Percentiles rank a stretch among this genome's conserved stretches.
These are phyloP conservation scores for Senna tora DNA, from an alignment of 306 rosid genomes.

Conservation along the genomic window DNA sequence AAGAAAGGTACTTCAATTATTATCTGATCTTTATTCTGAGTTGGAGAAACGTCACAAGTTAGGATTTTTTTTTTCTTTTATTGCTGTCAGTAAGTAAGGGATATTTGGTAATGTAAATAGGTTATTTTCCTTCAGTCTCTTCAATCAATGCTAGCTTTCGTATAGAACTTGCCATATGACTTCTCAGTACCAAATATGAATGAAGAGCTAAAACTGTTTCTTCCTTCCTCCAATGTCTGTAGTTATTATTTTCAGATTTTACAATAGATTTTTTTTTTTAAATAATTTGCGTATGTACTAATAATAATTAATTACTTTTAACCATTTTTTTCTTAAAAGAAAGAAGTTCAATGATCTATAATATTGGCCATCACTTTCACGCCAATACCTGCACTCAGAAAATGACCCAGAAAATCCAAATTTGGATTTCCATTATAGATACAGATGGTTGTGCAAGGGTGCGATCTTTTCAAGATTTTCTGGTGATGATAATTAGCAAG, in stretches of 20 bases:
- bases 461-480: conserved; percentile 31
- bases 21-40: conserved; percentile 12
- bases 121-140: conserved; percentile 29
- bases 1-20: not conserved
- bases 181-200: not conserved
- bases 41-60: conserved; percentile 32
- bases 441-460: conserved; percentile 6
- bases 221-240: not conserved
- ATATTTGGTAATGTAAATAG: not conserved
- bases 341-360: too few species aligned
- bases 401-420: conserved; percentile 17
- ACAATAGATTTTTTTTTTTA: too few species aligned
- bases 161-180: not conserved
- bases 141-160: conserved; percentile 30
- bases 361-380: not conserved
- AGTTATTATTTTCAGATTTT: too few species aligned
- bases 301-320: too few species aligned
- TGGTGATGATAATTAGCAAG: not conserved
- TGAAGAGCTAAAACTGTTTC: not conserved
- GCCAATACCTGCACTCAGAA: not conserved
- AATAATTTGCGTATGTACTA: too few species aligned
- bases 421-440: conserved; percentile 5
- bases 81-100: conserved; percentile 2
- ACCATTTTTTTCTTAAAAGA: too few species aligned
- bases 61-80: not conserved